Base-by-base conservation (phyloP, 1,139 yeast genomes). In the Protomyces lactucae-debilis region DNA sequence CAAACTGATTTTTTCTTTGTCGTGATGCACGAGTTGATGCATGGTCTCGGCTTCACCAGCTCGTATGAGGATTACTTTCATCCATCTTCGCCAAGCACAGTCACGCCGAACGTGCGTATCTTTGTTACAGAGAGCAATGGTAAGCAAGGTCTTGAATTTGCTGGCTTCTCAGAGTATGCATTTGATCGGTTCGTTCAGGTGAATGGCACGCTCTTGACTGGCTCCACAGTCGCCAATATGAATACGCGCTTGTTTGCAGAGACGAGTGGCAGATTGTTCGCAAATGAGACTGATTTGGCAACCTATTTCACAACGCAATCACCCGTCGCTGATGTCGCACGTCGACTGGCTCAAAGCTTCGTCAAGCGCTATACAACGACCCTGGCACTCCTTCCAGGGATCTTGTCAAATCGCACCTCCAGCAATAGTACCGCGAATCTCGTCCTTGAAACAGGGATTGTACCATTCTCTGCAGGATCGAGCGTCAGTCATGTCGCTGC, bases 11-110 rank as follows among this genome's bases (percentile, higher is more conserved):
- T 64, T 18, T 37, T 54, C 21, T 52, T 48, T 45, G 61, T 64
- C n/a, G 36, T 51, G 28, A 52, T 64, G 21, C 66, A 64, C 16
- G 66, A 64, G 51, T n/a, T 64, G 37, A 64, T 59, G 60, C 66
- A 64, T 28, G 66, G 66, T 18, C 45, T 64, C 16, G 66, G 66
- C 14, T 64, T 64, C 60, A 46, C 63, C 0, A 61, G 60, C 39
- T 46, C 64, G 3, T 64, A 60, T 37, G 61, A 56, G 32, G 64
- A 57, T 16, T 64, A 64, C 55, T 40, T 64, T 18, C 55, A 57
- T 28, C 37, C 55, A 35, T 25, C 64, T 2, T 18, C 16, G 6
- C 25, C 56, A 21, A 48, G 48, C 16, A 59, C 64, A 3, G 46
- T 61, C n/a, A 61, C 64, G 18, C 64, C 64, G 8, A 54, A 61